phyloP scores from a whole-genome alignment of 192 early-diverging fungal genomes.

The Geranomyces variabilis region DNA sequence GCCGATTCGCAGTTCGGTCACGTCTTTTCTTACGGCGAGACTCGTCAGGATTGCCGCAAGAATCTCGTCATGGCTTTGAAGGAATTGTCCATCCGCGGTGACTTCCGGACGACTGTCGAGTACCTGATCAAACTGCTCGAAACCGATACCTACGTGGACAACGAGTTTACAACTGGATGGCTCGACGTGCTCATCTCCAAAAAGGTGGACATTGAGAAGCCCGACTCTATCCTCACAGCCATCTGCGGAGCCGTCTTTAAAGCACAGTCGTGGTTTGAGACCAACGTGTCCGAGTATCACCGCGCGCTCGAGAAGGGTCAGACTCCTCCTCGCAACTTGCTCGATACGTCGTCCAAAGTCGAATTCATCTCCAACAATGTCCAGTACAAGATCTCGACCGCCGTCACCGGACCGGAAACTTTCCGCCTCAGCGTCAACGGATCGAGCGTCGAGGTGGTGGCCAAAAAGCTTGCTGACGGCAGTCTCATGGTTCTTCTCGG shows the following conservation, averaged over 20 bases:
- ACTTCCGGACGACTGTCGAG: constrained; percentile 98
- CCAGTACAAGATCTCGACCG: constrained; percentile 87
- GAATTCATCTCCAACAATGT: constrained; percentile 93
- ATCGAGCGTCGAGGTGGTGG: constrained; percentile 78
- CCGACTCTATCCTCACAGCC: constrained; percentile 86
- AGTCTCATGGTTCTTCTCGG: constrained; percentile 88
- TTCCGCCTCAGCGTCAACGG: constrained; percentile 83
- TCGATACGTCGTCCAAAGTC: constrained; percentile 74
- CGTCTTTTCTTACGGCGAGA: constrained; percentile 96
- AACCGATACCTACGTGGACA: constrained; percentile 83
- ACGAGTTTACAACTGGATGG: constrained; percentile 94
- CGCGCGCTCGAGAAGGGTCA: constrained; percentile 90
- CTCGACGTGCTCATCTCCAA: constrained; percentile 88
- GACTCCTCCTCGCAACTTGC: constrained; percentile 73
- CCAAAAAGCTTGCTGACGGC: constrained; percentile 86
- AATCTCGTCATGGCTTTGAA: constrained; percentile 97
- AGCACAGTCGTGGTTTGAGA: constrained; percentile 70
- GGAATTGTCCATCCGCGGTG: constrained; percentile 97
- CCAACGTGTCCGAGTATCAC: constrained; percentile 75
- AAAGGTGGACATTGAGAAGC: constrained; percentile 87
- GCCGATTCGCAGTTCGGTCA: constrained; percentile 99
- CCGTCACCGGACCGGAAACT: constrained; percentile 77
- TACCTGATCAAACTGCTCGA: constrained; percentile 94
- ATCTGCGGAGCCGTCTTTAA: constrained; percentile 91
- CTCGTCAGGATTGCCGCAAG: constrained; percentile 89